A percentile compares a stretch with the other conserved stretches of the same genome.
Conservation (phyloP, 75 land plant species). For the Cryptomeria japonica region DNA sequence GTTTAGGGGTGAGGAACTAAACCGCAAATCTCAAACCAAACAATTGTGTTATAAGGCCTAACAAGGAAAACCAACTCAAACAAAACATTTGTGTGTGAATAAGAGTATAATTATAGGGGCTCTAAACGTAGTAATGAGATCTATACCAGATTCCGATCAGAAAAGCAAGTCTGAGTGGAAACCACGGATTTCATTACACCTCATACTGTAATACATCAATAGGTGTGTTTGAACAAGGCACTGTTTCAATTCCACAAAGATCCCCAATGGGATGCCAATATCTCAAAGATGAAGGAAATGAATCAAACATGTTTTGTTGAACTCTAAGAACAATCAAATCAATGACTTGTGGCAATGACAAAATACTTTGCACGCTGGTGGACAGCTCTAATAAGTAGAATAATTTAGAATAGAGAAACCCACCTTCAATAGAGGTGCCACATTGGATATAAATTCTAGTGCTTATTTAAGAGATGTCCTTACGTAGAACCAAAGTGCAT, state of each 20-base stretch:
- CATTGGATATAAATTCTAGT: not conserved
- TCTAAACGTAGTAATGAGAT: not conserved
- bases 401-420: not conserved
- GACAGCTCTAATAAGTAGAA: not conserved
- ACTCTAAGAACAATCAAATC: not conserved
- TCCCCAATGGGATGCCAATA: not conserved
- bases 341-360: not conserved
- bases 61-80: not conserved
- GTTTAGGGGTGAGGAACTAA: no score
- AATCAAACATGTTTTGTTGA: not conserved
- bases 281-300: not conserved
- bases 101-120: not conserved
- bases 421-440: not conserved
- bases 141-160: not conserved
- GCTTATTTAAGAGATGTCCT: no score
- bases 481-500: not conserved
- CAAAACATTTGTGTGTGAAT: no score
- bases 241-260: not conserved
- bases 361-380: not conserved
- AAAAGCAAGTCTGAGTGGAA: not conserved
- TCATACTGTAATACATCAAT: not conserved
- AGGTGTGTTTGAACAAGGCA: not conserved
- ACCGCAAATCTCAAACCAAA: no score
- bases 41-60: no score
- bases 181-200: not conserved